Conservation (phyloP, 768 basidiomycete genomes). For the Pleurotus tuoliensis region DNA sequence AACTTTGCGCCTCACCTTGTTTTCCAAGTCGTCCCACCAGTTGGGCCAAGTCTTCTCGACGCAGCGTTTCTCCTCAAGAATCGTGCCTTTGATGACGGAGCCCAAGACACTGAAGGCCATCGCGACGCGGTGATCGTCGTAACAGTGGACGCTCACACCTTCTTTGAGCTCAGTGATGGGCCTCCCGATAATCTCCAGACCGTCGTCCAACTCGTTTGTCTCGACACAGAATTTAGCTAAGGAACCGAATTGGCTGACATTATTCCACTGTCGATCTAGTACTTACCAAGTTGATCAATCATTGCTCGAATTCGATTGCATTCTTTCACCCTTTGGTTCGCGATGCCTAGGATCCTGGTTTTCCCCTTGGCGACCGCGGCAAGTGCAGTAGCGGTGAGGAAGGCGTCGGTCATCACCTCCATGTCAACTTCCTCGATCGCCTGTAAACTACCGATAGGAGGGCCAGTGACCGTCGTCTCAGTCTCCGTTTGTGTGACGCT, state of each 20-base stretch:
- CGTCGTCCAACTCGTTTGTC: constrained; percentile 89
- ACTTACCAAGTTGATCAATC: constrained; percentile 88
- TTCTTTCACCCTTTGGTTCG: constrained; percentile 98
- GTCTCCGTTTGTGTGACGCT: constrained; percentile 81
- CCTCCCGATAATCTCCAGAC: constrained; percentile 84
- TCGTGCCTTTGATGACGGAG: constrained; percentile 64
- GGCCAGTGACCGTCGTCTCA: constrained; percentile 90
- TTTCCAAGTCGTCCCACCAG: constrained; percentile 98
- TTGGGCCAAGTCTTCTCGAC: constrained; percentile 99
- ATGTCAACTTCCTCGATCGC: constrained; percentile 89
- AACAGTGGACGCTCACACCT: constrained; percentile 88
- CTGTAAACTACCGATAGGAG: constrained; percentile 74
- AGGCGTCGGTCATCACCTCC: constrained; percentile 99
- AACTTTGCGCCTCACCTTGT: constrained; percentile 59
- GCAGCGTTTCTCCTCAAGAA: constrained; percentile 94
- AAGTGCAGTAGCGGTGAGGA: constrained; percentile 90
- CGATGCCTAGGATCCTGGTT: constrained; percentile 89
- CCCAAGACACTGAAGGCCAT: constrained; percentile 96
- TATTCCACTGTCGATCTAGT: background rate
- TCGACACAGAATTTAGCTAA: constrained; percentile 92
- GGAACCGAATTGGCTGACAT: background rate
- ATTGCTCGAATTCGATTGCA: constrained; percentile 96
- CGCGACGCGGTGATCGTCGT: constrained; percentile 97
- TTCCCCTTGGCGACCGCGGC: constrained; percentile 76
- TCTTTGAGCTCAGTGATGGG: constrained; percentile 57